Percentiles rank a stretch among this genome's conserved stretches.
phyloP scores from a whole-genome alignment of 441 rosid species.

The Euphorbia schlechtendalii region DNA sequence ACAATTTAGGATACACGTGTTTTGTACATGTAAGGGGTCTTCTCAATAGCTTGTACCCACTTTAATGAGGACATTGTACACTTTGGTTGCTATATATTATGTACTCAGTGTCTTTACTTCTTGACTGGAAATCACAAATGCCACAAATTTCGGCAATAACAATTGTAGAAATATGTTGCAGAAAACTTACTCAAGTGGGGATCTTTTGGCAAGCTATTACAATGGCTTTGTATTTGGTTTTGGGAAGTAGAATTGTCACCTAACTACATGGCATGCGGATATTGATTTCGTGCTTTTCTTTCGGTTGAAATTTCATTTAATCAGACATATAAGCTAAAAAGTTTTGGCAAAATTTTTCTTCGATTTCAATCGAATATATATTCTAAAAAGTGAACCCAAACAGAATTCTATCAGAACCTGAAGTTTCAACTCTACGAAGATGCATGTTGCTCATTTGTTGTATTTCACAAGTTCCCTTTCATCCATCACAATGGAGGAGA shows the following conservation, averaged over 20 bases:
- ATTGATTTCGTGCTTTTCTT: too few relatives aligned
- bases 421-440: too few relatives aligned
- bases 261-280: not conserved
- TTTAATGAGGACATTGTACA: not conserved
- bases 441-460: too few relatives aligned
- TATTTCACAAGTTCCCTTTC: too few relatives aligned
- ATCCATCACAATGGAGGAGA: too few relatives aligned
- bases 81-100: not conserved
- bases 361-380: not conserved
- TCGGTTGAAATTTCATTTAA: not conserved
- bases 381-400: not conserved
- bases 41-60: not conserved
- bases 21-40: not conserved
- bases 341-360: not conserved
- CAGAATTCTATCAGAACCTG: too few relatives aligned
- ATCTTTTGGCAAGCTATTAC: not conserved
- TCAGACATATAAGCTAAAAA: too few relatives aligned
- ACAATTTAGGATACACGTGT: not conserved
- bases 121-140: not conserved
- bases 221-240: not conserved
- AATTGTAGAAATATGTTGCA: not conserved
- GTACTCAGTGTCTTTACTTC: not conserved
- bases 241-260: not conserved
- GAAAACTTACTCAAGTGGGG: not conserved
- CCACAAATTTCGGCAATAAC: not conserved